Evolutionary conservation across 1,284 basidiomycete genomes (phyloP), one percentile per base, ranked within the genome.

Genomic region (Ceratorhiza oryzae-sativae): DNA sequence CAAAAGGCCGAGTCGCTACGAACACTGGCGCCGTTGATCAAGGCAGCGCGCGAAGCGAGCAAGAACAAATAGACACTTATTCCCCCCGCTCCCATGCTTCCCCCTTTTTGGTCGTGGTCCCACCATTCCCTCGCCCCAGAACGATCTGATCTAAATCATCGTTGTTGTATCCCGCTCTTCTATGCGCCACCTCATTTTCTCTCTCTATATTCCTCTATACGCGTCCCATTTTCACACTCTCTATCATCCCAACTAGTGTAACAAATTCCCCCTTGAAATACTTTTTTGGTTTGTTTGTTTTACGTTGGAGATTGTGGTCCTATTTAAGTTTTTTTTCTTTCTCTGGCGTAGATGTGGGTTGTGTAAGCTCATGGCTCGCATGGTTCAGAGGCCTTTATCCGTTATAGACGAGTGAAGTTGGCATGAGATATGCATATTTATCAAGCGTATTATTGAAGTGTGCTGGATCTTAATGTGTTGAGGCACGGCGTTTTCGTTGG

Each of bases 1-100:
- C 90, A 89, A 79, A 82, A 90, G 59, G 89, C 90, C 27, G 95
- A 97, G 80, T 93, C 93, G 20, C 84, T 98, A 65, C 86, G 91
- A 70, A 95, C 94, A 39, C 83, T 98, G 72, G 86, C 92, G 9
- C 94, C 94, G 8, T 85, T 98, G 73, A 98, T 98, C 86, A 96
- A 95, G 80, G 94, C 95, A 4, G 95, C 95, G 6, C 84, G 93
- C 75, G 94, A 96, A 74, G 73, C 76, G 13, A 74, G 77, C 6
- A 77, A 77, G 72, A 79, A 78, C 32, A 67, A 67, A 49, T 67
- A 55, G 36, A 36, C 15, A 34, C 18, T 20, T 41, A 3, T 41
- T 8, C 30, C 27, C 25, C 55, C n/a, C n/a, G 12, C 20, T 53
- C 49, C 36, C 18, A 15, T 32, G 30, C 20, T 12, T 3, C 9